Evolutionary conservation across 2,329 filamentous ascomycete genomes (phyloP), one percentile per base, ranked within the genome.

Genomic region (Aspergillus nomiae): DNA sequence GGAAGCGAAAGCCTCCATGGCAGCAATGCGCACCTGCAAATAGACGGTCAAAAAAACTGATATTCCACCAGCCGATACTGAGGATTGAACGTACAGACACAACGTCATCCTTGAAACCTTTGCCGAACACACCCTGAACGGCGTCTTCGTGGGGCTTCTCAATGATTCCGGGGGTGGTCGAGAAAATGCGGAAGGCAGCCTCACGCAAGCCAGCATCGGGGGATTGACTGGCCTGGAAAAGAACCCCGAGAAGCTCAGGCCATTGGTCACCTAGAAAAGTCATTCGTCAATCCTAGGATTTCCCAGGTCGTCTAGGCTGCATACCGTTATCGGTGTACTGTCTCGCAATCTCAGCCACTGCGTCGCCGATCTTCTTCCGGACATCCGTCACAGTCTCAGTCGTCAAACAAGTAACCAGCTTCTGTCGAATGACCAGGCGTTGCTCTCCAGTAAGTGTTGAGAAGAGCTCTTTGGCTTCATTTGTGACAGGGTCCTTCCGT

Each of bases 291-390:
- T 24, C 21, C 38, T 38, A 38, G 34, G 51, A 26, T 38, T 34
- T 24, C 26, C 51, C 32, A 26, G 21, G 28, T 51, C 28, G 48
- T 34, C 48, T 28, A 34, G 16, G 11, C 50, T 61, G 82, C 89
- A 77, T 85, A 96, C 92, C 90, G 73, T 91, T 92, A 72, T 98
- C 95, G 51, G 92, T 91, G 80, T 97, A 97, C 81, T 99, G 93
- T 73, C 95, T 89, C 51, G 94, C 95, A 64, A 99, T 85, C 80
- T 99, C 95, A 28, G 95, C 95, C 65, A 98, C 91, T n/a, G 94
- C 93, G 80, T 99, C 95, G 71, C 94, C 95, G 75, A 98, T 91
- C 80, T 99, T 99, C 82, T 97, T 95, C 72, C 95, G 87, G 54
- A 97, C 91, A 45, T 87, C 83, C 65, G 89, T 86, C 65, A 91